Evolutionary conservation across 768 basidiomycete genomes (phyloP).

Genomic region (Polyporus arcularius): DNA sequence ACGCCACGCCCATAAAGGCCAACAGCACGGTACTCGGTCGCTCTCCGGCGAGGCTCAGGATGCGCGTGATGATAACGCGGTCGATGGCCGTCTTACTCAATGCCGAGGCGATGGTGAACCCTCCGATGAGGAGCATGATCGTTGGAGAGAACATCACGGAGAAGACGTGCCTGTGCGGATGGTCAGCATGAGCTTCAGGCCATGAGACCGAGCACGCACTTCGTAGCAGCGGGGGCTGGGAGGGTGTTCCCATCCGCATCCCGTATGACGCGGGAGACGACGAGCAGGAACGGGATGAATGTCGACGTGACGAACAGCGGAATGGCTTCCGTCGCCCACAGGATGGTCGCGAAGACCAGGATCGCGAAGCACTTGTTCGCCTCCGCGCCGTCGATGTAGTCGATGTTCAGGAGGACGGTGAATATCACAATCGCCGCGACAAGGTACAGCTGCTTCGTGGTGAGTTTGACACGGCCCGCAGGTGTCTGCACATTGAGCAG

Average conservation of each 20-base stretch:
- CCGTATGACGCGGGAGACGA: constrained; percentile 80
- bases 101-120: constrained; percentile 97
- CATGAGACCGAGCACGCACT: constrained; percentile 47
- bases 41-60: constrained; percentile 89
- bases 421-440: constrained; percentile 61
- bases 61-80: constrained; percentile 84
- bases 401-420: constrained; percentile 57
- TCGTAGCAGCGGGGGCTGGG: constrained; percentile 71
- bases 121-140: constrained; percentile 97
- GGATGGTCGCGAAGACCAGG: constrained; percentile 82
- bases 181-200: background rate
- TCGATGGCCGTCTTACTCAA: constrained; percentile 96
- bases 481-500: constrained; percentile 57
- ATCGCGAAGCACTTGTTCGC: constrained; percentile 92
- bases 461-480: constrained; percentile 65
- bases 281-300: constrained; percentile 83
- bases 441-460: constrained; percentile 59
- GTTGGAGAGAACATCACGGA: constrained; percentile 96
- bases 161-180: constrained; percentile 72
- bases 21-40: constrained; percentile 84
- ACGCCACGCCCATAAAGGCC: constrained; percentile 94
- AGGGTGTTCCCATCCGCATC: constrained; percentile 55
- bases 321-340: constrained; percentile 98
- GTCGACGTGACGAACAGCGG: constrained; percentile 97
- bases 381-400: constrained; percentile 59